phyloP scores from a whole-genome alignment of 2,329 filamentous ascomycete species.

The Uncinocarpus reesii region DNA sequence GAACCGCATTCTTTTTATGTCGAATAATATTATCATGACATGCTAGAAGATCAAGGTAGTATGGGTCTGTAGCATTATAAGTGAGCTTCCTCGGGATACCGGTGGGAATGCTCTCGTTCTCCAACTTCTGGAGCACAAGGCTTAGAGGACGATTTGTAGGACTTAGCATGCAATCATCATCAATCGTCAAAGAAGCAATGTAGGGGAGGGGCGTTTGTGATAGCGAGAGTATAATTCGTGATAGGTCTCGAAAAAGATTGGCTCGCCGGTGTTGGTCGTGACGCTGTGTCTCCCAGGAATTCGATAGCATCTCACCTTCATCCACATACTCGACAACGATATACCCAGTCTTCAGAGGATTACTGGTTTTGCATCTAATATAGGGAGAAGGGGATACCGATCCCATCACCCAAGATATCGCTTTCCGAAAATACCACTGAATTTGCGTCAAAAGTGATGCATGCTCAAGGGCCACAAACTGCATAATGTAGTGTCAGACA shows the following conservation, averaged over 20 bases:
- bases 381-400: slow-evolving; percentile 4
- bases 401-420: slow-evolving; percentile 1
- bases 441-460: background rate
- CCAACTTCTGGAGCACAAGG: slow-evolving; percentile 25
- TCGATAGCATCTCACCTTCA: slow-evolving; percentile 20
- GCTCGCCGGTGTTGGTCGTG: slow-evolving; percentile 11
- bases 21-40: slow-evolving; percentile 30
- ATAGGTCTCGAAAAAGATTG: slow-evolving; percentile 20
- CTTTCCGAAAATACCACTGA: slow-evolving; percentile 6
- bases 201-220: slow-evolving; percentile 21
- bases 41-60: slow-evolving; percentile 26
- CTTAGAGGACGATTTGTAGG: slow-evolving; percentile 33
- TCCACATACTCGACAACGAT: slow-evolving; percentile 19
- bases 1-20: slow-evolving; percentile 28
- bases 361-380: background rate
- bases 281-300: slow-evolving; percentile 17
- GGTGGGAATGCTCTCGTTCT: slow-evolving; percentile 28
- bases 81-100: slow-evolving; percentile 26
- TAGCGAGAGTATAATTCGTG: slow-evolving; percentile 21
- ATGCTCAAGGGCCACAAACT: background rate
- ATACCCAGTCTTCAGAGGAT: slow-evolving; percentile 22
- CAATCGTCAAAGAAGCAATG: slow-evolving; percentile 28
- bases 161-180: slow-evolving; percentile 21
- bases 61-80: slow-evolving; percentile 25
- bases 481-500: background rate